Evolutionary conservation across 176 grass and related monocot species (phyloP), one percentile per base, ranked within the genome.

Genomic region (Oryza punctata): DNA sequence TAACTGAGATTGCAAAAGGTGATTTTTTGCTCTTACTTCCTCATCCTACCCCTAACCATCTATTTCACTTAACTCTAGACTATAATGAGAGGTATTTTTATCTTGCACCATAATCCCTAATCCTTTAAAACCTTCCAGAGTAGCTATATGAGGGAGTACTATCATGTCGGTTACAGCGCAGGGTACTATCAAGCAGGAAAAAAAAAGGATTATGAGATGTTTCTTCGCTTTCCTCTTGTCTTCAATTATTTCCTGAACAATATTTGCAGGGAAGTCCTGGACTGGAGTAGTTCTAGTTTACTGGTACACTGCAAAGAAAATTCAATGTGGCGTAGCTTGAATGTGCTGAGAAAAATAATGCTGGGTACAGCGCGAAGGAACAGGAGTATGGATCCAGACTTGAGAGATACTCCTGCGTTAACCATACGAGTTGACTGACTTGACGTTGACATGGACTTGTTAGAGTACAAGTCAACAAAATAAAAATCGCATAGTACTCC

Each of bases 381-480:
- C 26, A 33, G 38, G 16, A 49, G 6, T 21, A 24, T 35, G 27
- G 57, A 12, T 45, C 35, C 69, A 46, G 38, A 73, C 44, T 27
- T 37, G 35, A 23, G 24, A 19, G 24, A 45, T 15, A 61, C 33
- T 35, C 33, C 28, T 1, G 0, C 29, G 1, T n/a, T 28, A 19
- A 11, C 25, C 12, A 1, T 7, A 15, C 21, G 45, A n/a, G 50
- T 54, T 54, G 50, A 54, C 50, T 19, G 50, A 54, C 50, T 67
- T 65, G 70, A 76, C 72, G 23, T 67, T 76, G 63, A 84, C 68
- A 38, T 82, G 24, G 49, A 61, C 40, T 82, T 25, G 2, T 6
- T n/a, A 2, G 3, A 52, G 15, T 6, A 11, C 57, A 45, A 73
- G 67, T 61, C 35, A 24, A 12, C 26, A 70, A 16, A 63, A 14